phyloP scores from a whole-genome alignment of 768 basidiomycete species.

The Amanita rimosa region DNA sequence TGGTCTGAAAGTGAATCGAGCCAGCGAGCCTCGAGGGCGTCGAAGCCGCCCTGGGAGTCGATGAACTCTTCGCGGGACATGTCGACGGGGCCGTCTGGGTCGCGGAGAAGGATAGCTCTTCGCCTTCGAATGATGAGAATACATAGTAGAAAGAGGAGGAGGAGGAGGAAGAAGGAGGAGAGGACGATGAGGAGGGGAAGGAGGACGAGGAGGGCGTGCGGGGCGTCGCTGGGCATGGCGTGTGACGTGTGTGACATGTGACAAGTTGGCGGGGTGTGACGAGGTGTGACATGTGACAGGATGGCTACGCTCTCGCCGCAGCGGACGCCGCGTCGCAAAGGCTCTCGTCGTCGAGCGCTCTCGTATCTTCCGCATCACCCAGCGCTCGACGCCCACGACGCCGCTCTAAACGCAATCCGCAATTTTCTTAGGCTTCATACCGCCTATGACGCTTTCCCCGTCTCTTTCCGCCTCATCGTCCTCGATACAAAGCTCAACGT shows the following conservation, averaged over 20 bases:
- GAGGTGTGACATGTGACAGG: neutral
- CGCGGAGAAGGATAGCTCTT: constrained; percentile 67
- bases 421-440: constrained; percentile 75
- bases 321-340: constrained; percentile 36
- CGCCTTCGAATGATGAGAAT: constrained; percentile 74
- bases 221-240: constrained; percentile 11
- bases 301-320: constrained; percentile 37
- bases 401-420: constrained; percentile 61
- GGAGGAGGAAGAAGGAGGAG: constrained; percentile 84
- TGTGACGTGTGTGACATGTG: neutral
- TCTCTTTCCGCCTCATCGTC: constrained; percentile 93
- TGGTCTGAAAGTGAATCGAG: constrained; percentile 69
- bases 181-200: constrained; percentile 92
- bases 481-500: constrained; percentile 94
- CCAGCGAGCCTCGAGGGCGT: constrained; percentile 89
- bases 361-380: constrained; percentile 38
- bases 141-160: constrained; percentile 85
- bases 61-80: constrained; percentile 86
- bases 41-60: constrained; percentile 88
- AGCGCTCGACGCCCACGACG: constrained; percentile 57
- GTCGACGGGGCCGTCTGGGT: constrained; percentile 88
- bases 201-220: constrained; percentile 74
- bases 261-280: neutral
- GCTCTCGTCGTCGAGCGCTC: constrained; percentile 43
- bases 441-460: constrained; percentile 94